These are phyloP conservation scores for Aspergillus texensis DNA, from an alignment of 2,329 filamentous ascomycete genomes.

Conservation along the genomic window DNA sequence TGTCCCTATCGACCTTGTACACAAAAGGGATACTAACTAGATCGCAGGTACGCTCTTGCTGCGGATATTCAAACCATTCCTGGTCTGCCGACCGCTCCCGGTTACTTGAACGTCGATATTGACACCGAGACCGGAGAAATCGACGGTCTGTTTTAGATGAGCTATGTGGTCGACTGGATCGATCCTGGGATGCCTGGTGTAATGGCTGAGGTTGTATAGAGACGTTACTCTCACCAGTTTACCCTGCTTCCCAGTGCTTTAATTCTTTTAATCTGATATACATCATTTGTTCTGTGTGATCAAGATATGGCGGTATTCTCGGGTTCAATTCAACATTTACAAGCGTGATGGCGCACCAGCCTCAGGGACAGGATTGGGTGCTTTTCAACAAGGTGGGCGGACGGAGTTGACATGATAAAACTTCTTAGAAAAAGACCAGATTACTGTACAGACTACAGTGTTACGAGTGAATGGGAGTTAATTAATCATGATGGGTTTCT, in stretches of 20 bases:
- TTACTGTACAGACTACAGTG: neutral
- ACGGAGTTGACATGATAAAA: neutral
- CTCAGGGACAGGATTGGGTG: neutral
- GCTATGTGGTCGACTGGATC: neutral
- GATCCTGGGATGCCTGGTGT: neutral
- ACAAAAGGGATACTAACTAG: slow-evolving; percentile 37
- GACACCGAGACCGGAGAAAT: slow-evolving; percentile 83
- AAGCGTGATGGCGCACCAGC: slow-evolving; percentile 11
- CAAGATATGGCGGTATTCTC: neutral
- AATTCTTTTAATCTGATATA: slow-evolving; percentile 3
- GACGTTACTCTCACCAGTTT: slow-evolving; percentile 63
- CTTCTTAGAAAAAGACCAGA: neutral
- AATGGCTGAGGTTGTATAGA: neutral
- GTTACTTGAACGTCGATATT: slow-evolving; percentile 89
- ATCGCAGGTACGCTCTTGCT: slow-evolving; percentile 77
- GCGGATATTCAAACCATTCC: slow-evolving; percentile 99
- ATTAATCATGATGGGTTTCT: neutral
- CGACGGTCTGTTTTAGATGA: slow-evolving; percentile 78
- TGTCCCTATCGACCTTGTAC: slow-evolving; percentile 1
- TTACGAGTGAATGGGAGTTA: slow-evolving; percentile 9
- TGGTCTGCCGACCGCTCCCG: slow-evolving; percentile 89
- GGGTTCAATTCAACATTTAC: slow-evolving; percentile 16
- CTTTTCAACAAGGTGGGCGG: slow-evolving; percentile 24
- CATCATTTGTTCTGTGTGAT: neutral
- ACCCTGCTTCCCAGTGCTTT: slow-evolving; percentile 4